Percentiles rank a stretch among this genome's conserved stretches.
Conservation (phyloP, 306 rosid genomes). For the Chamaecrista fasciculata region DNA sequence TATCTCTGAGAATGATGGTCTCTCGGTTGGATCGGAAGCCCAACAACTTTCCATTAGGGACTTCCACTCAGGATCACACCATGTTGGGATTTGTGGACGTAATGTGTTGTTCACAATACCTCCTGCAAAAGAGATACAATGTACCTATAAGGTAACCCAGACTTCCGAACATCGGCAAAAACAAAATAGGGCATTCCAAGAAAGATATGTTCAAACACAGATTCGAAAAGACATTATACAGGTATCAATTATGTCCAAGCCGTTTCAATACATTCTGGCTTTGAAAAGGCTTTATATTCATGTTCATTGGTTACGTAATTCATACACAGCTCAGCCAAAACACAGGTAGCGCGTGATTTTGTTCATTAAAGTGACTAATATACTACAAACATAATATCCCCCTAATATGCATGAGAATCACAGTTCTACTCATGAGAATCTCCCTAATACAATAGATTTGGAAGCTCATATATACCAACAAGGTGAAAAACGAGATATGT, state of each 20-base stretch:
- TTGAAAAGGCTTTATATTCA: no score
- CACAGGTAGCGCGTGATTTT: background rate
- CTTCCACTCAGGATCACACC: slow-evolving; percentile 99
- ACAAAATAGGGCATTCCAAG: background rate
- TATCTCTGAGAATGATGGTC: slow-evolving; percentile 94
- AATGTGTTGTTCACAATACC: slow-evolving; percentile 88
- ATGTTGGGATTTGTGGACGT: slow-evolving; percentile 87
- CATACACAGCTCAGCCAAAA: no score
- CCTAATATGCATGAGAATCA: background rate
- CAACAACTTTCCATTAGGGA: slow-evolving; percentile 93
- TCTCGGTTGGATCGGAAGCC: slow-evolving; percentile 77
- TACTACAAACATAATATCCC: background rate
- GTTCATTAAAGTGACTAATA: background rate
- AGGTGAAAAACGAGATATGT: background rate
- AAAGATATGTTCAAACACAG: background rate
- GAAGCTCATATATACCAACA: background rate
- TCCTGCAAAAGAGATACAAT: slow-evolving; percentile 48
- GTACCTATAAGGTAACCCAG: background rate
- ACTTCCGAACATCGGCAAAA: background rate
- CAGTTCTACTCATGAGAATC: background rate
- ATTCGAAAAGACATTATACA: background rate
- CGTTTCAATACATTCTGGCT: background rate
- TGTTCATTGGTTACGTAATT: background rate
- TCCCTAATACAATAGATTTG: background rate
- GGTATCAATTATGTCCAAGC: background rate